These are phyloP conservation scores for Ananas comosus DNA, from an alignment of 176 grass and related monocot genomes.

Conservation along the genomic window DNA sequence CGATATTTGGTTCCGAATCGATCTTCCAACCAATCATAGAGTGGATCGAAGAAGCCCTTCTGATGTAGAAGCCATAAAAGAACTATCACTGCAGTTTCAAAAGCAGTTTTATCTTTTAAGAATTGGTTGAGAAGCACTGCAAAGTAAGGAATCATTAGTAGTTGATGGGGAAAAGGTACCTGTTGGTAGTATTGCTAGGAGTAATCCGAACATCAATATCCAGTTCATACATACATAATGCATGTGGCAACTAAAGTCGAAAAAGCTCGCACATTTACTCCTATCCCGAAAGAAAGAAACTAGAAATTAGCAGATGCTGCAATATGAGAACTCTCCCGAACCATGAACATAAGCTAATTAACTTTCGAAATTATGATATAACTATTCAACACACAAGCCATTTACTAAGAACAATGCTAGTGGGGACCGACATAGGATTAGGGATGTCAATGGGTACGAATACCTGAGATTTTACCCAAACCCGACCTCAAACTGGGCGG, in stretches of 20 bases:
- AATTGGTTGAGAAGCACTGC: background rate
- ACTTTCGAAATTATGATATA: no score
- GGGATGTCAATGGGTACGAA: no score
- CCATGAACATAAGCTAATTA: no score
- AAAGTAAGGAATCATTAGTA: background rate
- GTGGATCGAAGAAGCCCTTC: constrained; percentile 61
- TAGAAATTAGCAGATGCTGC: background rate
- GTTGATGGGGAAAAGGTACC: constrained; percentile 23
- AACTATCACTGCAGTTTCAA: constrained; percentile 25
- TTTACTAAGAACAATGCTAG: no score
- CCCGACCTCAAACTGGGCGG: no score
- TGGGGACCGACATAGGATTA: no score
- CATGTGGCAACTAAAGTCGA: constrained; percentile 67
- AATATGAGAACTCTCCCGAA: no score
- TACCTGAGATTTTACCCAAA: no score
- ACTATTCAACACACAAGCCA: no score
- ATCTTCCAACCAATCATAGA: constrained; percentile 58
- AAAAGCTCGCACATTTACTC: constrained; percentile 52
- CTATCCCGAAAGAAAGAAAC: constrained; percentile 22
- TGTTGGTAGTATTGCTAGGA: constrained; percentile 33
- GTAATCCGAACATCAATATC: constrained; percentile 42
- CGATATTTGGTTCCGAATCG: constrained; percentile 20
- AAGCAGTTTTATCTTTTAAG: background rate
- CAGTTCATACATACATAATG: constrained; percentile 53
- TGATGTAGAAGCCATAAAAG: constrained; percentile 61